A percentile compares a stretch with the other conserved stretches of the same genome.
These are phyloP conservation scores for Tremella mesenterica DNA, from an alignment of 768 basidiomycete species.

Conservation along the genomic window DNA sequence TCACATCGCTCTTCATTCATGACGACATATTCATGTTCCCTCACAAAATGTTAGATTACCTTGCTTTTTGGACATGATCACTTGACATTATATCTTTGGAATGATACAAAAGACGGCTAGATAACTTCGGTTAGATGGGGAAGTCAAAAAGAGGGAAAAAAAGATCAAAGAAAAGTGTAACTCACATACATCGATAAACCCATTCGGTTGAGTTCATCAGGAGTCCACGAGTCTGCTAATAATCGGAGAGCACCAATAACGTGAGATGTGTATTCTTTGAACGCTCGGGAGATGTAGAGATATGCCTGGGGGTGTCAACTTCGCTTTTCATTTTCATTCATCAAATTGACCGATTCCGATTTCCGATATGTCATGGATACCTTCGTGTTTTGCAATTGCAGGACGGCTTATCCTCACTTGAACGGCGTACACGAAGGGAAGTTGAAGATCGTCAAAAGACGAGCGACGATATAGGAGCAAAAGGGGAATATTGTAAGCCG, in stretches of 20 bases:
- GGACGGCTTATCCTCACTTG: too few species aligned
- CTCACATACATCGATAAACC: slow-evolving; percentile 69
- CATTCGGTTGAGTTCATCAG: slow-evolving; percentile 46
- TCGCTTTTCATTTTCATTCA: neutral
- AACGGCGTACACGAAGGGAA: too few species aligned
- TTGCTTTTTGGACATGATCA: too few species aligned
- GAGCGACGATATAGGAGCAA: too few species aligned
- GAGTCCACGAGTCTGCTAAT: slow-evolving; percentile 43
- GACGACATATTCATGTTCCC: too few species aligned
- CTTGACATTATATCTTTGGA: too few species aligned
- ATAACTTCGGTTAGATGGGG: neutral
- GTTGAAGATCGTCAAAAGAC: too few species aligned
- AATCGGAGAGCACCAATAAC: slow-evolving; percentile 55
- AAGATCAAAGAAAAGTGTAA: slow-evolving; percentile 7
- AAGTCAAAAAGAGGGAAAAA: neutral
- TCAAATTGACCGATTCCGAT: neutral
- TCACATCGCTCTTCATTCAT: neutral
- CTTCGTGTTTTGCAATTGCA: neutral
- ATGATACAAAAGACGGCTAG: neutral
- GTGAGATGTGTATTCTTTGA: slow-evolving; percentile 69
- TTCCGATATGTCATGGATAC: neutral
- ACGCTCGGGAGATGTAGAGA: slow-evolving; percentile 68
- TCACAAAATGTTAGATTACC: too few species aligned
- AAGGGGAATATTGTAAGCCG: too few species aligned
- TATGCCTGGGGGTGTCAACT: slow-evolving; percentile 62